Base-by-base conservation (phyloP, 768 basidiomycete genomes). In the Tricholoma matsutake region DNA sequence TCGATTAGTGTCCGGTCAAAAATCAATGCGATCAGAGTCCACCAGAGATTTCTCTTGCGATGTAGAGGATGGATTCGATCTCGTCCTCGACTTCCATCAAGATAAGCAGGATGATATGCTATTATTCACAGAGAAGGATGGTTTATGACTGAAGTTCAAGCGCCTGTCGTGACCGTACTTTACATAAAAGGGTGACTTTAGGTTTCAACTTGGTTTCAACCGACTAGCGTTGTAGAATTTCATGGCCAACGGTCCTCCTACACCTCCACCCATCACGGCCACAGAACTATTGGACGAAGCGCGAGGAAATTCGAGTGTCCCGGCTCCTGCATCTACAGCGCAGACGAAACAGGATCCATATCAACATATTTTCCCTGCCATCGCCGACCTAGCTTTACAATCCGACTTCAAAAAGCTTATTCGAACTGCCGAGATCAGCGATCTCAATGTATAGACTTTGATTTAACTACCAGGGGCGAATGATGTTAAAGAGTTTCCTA, bases 31-130 rank as follows among this genome's bases (percentile, higher is more conserved):
- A 37, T 14, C 37, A 35, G 41, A 29, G 74, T 77, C 70, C 67
- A 94, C 94, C 93, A 79, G 91, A 94, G 57, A 96, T 82, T 78
- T 96, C 94, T 41, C 94, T 82, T n/a, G 86, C 89, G 64, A 96
- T 87, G 73, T 92, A 95, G 37, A 97, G 78, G 66, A 96, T 84
- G 51, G 92, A 93, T 74, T 96, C 90, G 61, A 96, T 89, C 69
- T 95, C 93, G 61, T 94, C 92, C 61, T 85, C 83, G 61, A 70
- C 65, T 51, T 88, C 83, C 82, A 87, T 88, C 34, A 37, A 57
- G 20, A 20, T 28, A 53, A n/a, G 41, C 25, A 34, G 31, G 45
- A n/a, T 57, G 9, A 28, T 22, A 52, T 52, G 57, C 55, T 54
- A 47, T 29, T 45, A 31, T 31, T 11, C 16, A 29, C 35, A 49